Base-by-base conservation (phyloP, 2,329 filamentous ascomycete species). In the Chlorencoelia australis region DNA sequence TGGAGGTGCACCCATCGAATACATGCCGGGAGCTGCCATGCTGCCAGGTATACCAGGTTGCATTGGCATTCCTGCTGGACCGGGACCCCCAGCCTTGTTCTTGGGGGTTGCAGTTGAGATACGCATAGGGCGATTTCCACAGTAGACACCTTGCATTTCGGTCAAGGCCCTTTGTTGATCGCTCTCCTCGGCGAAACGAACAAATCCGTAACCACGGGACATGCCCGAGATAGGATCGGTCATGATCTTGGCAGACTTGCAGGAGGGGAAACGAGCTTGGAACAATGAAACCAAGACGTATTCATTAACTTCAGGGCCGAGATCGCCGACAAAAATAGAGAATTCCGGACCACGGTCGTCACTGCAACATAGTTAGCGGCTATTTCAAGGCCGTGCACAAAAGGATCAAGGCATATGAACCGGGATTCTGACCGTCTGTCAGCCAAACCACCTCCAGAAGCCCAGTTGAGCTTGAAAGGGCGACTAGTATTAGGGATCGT, bases 191-290 rank as follows among this genome's bases (percentile, higher is more conserved):
- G 86, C 86, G 68, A 98, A 98, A 49, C 91, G 86, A 35, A 98
- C 91, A 55, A 98, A 98, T 30, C 91, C 91, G 56, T 98, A 98
- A 39, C 91, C 91, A 46, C 91, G 87, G 46, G 88, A 95, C 75
- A 96, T 89, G 52, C 91, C 91, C 46, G 83, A 94, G 65, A 96
- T 91, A 43, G 91, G 89, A 57, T 98, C 91, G 43, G 89, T 94
- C 91, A 98, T 98, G 65, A 98, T 98, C 74, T 98, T 98, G 56
- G 91, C 91, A 24, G 87, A 94, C 71, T 96, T 96, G 83, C 89
- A 96, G 7, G 87, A 94, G 1, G 83, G 82, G 71, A 94, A 98
- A 44, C 89, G 86, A 57, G 79, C 82, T 67, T 96, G 89, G 75
- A 98, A 98, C 33, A 98, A 79, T 17, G 88, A 94, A 36, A 96